These are phyloP conservation scores for Neonectria coccinea DNA, from an alignment of 2,329 filamentous ascomycete genomes.

Conservation along the genomic window DNA sequence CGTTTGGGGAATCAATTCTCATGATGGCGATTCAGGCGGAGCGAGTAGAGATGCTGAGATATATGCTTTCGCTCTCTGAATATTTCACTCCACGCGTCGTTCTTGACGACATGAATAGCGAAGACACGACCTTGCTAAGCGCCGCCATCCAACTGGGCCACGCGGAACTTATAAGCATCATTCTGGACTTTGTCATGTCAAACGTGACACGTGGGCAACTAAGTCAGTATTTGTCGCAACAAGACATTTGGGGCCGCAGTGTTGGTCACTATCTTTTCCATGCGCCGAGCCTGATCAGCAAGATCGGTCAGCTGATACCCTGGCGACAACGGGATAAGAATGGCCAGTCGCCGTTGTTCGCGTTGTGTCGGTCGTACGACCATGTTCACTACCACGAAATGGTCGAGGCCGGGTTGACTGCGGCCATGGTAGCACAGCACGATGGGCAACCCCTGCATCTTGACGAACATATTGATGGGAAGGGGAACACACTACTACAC, in stretches of 20 bases:
- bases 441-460: slow-evolving; percentile 86
- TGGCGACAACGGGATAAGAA: slow-evolving; percentile 96
- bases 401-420: slow-evolving; percentile 83
- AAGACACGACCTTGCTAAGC: slow-evolving; percentile 89
- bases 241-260: slow-evolving; percentile 88
- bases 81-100: slow-evolving; percentile 80
- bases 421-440: slow-evolving; percentile 78
- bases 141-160: slow-evolving; percentile 90
- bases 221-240: slow-evolving; percentile 75
- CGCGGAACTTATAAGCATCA: slow-evolving; percentile 76
- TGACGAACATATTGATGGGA: slow-evolving; percentile 91
- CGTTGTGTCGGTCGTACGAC: slow-evolving; percentile 94
- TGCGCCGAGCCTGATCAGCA: slow-evolving; percentile 81
- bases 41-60: slow-evolving; percentile 78
- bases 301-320: slow-evolving; percentile 81
- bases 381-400: slow-evolving; percentile 87
- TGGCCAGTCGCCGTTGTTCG: slow-evolving; percentile 97
- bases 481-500: slow-evolving; percentile 95
- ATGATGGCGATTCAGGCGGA: slow-evolving; percentile 87
- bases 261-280: slow-evolving; percentile 97
- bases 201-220: slow-evolving; percentile 68
- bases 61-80: slow-evolving; percentile 80
- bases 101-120: slow-evolving; percentile 86
- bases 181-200: slow-evolving; percentile 77
- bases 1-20: slow-evolving; percentile 82